Evolutionary conservation across 1,139 yeast species (phyloP), one percentile per base, ranked within the genome.

Genomic region (Entelexis paramagnoliae): DNA sequence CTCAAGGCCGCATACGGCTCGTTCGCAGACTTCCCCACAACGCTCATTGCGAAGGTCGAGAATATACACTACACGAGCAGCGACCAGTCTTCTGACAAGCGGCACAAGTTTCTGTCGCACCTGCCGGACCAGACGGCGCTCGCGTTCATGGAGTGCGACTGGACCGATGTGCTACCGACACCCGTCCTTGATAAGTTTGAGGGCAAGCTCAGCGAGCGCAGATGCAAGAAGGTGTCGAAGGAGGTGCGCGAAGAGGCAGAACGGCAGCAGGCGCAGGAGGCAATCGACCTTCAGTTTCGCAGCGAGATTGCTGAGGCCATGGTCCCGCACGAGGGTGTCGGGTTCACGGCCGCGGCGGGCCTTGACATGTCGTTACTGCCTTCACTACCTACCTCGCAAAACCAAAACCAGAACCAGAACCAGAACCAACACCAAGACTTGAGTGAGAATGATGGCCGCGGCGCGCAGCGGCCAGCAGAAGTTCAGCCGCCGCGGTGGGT

Each of bases 121-220:
- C 67, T 88, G 35, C 97, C 99, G 0, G 64, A 78, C 32, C 96
- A 96, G 1, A 81, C 95, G 0, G 83, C 84, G 43, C 68, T 91
- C 45, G 95, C 91, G 14, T 81, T 87, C 58, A 63, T 93, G 53
- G 97, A 91, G 62, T 77, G 96, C 54, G 81, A 86, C 62, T 91
- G 98, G 97, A 67, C 78, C 58, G 68, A 64, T 14, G 59, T 73
- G 32, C 67, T 81, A 0, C 70, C 76, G 3, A 66, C 67, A 8
- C 81, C 77, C 22, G 75, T 82, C 0, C 78, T 83, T 71, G 66
- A 68, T 1, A 63, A 65, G 32, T 87, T 81, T 66, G 72, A 75
- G 46, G 72, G 72, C 26, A 93, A 84, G 57, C 69, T 91, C 33
- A 68, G 66, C 17, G 80, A 76, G 49, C 73, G 97, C 49, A 71